A percentile compares a stretch with the other conserved stretches of the same genome.
Conservation (phyloP, 352 stramenopile species). For the Globisporangium recalcitrans region DNA sequence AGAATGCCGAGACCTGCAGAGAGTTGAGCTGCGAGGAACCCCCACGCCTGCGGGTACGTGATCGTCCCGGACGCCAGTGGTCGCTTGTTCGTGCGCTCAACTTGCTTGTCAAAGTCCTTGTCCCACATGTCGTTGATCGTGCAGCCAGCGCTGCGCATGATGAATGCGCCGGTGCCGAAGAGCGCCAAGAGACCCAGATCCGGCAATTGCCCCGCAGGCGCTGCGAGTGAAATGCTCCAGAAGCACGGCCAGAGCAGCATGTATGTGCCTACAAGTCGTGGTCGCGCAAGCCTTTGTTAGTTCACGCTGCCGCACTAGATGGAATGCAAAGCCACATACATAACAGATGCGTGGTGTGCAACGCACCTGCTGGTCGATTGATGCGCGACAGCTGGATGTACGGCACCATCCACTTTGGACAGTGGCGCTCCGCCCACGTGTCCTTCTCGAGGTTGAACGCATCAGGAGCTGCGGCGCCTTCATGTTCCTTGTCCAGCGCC, state of each 20-base stretch:
- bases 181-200: slow-evolving; percentile 78
- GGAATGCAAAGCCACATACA: not conserved
- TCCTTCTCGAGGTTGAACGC: slow-evolving; percentile 76
- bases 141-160: slow-evolving; percentile 97
- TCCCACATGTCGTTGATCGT: slow-evolving; percentile 99
- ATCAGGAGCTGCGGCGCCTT: slow-evolving; percentile 8
- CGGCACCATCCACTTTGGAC: slow-evolving; percentile 70
- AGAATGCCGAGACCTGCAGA: slow-evolving; percentile 90
- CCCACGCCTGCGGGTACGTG: slow-evolving; percentile 86
- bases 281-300: not conserved
- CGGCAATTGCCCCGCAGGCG: slow-evolving; percentile 67
- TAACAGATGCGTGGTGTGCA: no score
- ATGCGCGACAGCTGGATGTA: slow-evolving; percentile 86
- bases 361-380: slow-evolving; percentile 60
- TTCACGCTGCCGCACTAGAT: not conserved
- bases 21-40: slow-evolving; percentile 93
- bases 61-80: slow-evolving; percentile 92
- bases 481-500: slow-evolving; percentile 3
- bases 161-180: slow-evolving; percentile 89
- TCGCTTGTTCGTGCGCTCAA: slow-evolving; percentile 92
- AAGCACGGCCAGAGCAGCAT: slow-evolving; percentile 97
- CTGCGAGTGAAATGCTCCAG: slow-evolving; percentile 95
- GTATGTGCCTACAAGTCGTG: slow-evolving; percentile 78
- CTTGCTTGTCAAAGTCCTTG: slow-evolving; percentile 94
- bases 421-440: slow-evolving; percentile 80